A percentile compares a stretch with the other conserved stretches of the same genome.
These are phyloP conservation scores for Gonapodya prolifera DNA, from an alignment of 192 early-diverging fungal genomes.

Conservation along the genomic window DNA sequence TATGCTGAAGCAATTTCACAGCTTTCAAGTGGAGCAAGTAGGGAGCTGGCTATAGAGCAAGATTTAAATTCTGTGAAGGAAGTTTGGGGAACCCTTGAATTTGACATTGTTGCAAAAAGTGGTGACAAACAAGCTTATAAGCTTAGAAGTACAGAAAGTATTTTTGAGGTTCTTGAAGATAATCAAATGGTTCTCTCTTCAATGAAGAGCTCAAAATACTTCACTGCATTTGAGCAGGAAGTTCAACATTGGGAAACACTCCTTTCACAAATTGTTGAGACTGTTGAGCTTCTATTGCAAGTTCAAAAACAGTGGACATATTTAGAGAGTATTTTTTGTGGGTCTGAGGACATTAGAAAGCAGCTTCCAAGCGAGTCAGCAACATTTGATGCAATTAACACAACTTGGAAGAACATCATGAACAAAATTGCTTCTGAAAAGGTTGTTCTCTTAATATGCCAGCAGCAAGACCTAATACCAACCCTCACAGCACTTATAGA, in stretches of 20 bases:
- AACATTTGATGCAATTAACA: conserved; percentile 44
- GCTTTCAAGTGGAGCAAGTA: conserved; percentile 48
- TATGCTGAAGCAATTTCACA: conserved; percentile 51
- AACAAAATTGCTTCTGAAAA: conserved; percentile 34
- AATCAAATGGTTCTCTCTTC: conserved; percentile 56
- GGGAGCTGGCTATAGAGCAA: conserved; percentile 55
- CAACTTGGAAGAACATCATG: conserved; percentile 41
- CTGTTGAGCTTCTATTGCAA: conserved; percentile 41
- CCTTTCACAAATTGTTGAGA: conserved; percentile 41
- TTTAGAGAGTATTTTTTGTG: conserved; percentile 53
- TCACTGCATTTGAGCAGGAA: conserved; percentile 46
- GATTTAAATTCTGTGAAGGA: conserved; percentile 46
- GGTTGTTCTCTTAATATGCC: conserved; percentile 41
- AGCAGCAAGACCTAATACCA: conserved; percentile 37
- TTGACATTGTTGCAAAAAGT: conserved; percentile 46
- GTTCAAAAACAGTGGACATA: conserved; percentile 54
- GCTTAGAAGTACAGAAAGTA: conserved; percentile 40
- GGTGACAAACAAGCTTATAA: conserved; percentile 29
- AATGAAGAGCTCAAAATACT: conserved; percentile 54
- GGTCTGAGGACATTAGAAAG: conserved; percentile 48
- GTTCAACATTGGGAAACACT: conserved; percentile 51
- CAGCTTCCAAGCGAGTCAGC: conserved; percentile 52
- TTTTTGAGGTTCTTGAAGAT: conserved; percentile 50
- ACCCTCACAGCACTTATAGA: conserved; percentile 34
- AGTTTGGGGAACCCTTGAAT: conserved; percentile 47